Conservation (phyloP, 116 monocot genomes). For the Posidonia oceanica region DNA sequence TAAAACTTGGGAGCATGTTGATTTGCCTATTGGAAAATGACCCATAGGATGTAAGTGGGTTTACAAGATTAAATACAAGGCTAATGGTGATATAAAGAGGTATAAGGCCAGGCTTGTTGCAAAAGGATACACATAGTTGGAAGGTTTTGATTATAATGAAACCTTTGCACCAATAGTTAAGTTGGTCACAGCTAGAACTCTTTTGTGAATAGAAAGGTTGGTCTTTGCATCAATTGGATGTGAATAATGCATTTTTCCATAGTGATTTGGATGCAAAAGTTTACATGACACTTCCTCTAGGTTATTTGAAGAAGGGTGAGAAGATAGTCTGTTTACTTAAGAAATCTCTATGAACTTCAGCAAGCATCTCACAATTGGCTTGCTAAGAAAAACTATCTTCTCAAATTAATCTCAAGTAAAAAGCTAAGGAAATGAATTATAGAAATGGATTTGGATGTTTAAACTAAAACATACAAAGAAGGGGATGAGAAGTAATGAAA, state of each 20-base stretch:
- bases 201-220: not conserved
- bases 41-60: constrained; percentile 10
- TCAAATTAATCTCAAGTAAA: too few species aligned
- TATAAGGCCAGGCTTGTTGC: constrained; percentile 6
- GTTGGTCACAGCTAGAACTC: not conserved
- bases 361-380: not conserved
- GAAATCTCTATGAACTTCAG: constrained; percentile 5
- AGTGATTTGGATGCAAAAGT: not conserved
- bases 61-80: not conserved
- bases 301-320: not conserved
- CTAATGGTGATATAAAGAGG: not conserved
- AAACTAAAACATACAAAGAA: too few species aligned
- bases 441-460: too few species aligned
- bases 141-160: constrained; percentile 6
- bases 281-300: not conserved
- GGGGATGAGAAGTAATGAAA: too few species aligned
- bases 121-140: constrained; percentile 1
- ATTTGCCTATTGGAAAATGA: not conserved
- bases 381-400: too few species aligned
- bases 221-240: not conserved
- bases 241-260: not conserved
- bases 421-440: too few species aligned
- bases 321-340: not conserved
- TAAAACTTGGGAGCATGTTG: not conserved
- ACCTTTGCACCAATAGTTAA: not conserved